Base-by-base conservation (phyloP, 2,329 filamentous ascomycete genomes). In the Didymella keratinophila region DNA sequence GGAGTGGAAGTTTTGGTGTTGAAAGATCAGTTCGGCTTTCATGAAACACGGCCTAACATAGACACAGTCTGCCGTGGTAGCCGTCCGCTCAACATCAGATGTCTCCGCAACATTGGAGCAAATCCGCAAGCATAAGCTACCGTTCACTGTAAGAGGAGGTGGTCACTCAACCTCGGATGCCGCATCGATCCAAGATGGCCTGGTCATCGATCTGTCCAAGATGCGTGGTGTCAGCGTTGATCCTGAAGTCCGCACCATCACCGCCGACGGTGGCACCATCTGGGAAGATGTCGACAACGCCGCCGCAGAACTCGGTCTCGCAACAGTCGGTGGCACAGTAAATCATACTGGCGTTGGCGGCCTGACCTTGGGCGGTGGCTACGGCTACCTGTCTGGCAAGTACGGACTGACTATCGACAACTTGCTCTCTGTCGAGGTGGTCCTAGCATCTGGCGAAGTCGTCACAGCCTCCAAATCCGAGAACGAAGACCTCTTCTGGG, bases 331-430 rank as follows among this genome's bases (percentile, higher is more conserved):
- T 9, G 87, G 87, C 2, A 87, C 86, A 0, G 84, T 88, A 10
- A 84, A 84, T 41, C 84, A 88, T 62, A 88, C 86, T 1, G 86
- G 87, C 6, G 83, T 89, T 6, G 86, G 84, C 2, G 87, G 84
- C 0, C 75, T 88, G 14, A 76, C 72, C 1, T 57, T 76, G 70
- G 84, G 84, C 0, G 86, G 86, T 23, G 86, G 86, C 1, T 86
- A 85, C 65, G 85, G 87, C 1, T 82, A 83, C 71, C 74, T 89
- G 16, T 82, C 79, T 25, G 82, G 84, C 0, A 75, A 77, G 30
- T 76, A 85, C 51, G 87, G 87, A 0, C 76, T 88, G 7, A 78
- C 78, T 0, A 82, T 85, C 48, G 72, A 80, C 2, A 78, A 78
- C 58, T 74, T 85, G 8, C 41, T 74, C 32, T 68, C 68, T 10